Evolutionary conservation across 2,329 filamentous ascomycete species (phyloP).

Genomic region (Alternaria metachromatica): DNA sequence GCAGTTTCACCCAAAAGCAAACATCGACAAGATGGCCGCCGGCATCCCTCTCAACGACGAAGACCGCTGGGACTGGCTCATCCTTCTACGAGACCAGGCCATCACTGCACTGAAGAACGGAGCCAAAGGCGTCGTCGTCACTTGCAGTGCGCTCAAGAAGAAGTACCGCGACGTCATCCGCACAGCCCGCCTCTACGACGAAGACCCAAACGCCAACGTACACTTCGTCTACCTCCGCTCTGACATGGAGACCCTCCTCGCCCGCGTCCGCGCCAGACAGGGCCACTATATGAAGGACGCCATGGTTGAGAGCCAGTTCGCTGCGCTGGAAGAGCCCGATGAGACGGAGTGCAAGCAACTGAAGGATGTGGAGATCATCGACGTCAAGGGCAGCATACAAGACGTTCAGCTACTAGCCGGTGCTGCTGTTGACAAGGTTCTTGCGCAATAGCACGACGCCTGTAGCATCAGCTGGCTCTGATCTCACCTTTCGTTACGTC

Average conservation of each 20-base stretch:
- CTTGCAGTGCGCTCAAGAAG: conserved; percentile 93
- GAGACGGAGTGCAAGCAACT: conserved; percentile 64
- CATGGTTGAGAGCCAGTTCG: conserved; percentile 94
- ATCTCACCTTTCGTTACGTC: neutral
- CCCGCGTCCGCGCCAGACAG: conserved; percentile 75
- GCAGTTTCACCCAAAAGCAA: conserved; percentile 58
- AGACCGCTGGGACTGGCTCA: conserved; percentile 97
- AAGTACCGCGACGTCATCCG: conserved; percentile 83
- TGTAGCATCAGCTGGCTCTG: conserved; percentile 6
- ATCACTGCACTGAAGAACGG: conserved; percentile 46
- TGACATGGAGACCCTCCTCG: conserved; percentile 74
- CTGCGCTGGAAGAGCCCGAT: conserved; percentile 81
- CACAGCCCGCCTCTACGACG: conserved; percentile 56
- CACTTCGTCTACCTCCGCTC: conserved; percentile 94
- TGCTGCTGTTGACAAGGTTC: conserved; percentile 47
- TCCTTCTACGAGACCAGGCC: conserved; percentile 55
- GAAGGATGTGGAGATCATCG: conserved; percentile 55
- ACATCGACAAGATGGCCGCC: conserved; percentile 82
- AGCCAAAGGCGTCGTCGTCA: conserved; percentile 77
- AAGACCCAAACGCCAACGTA: conserved; percentile 58
- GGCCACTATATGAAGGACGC: conserved; percentile 94
- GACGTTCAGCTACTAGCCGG: conserved; percentile 52
- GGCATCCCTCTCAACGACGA: conserved; percentile 87
- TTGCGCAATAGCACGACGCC: conserved; percentile 10
- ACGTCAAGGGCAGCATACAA: conserved; percentile 51